Conservation (phyloP, 768 basidiomycete genomes). For the Amanita subjunquillea region DNA sequence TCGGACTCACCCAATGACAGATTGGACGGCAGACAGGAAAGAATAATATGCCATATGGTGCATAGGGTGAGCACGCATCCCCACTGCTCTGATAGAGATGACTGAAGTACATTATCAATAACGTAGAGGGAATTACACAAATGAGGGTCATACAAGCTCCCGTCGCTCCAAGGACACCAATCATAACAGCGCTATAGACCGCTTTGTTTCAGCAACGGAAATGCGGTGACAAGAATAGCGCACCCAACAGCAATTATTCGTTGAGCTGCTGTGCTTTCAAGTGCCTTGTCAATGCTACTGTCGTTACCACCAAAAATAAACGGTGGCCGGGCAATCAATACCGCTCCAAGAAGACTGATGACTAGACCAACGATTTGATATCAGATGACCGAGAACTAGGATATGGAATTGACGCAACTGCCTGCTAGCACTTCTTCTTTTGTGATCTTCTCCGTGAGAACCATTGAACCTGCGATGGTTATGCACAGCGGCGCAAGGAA, state of each 20-base stretch:
- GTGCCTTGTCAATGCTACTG: not conserved
- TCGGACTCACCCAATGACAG: slow-evolving; percentile 20
- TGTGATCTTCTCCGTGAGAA: slow-evolving; percentile 52
- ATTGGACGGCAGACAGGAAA: slow-evolving; percentile 37
- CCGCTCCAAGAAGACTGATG: slow-evolving; percentile 62
- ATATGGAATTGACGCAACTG: slow-evolving; percentile 11
- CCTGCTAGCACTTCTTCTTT: slow-evolving; percentile 43
- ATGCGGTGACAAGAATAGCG: slow-evolving; percentile 6
- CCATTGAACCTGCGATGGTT: slow-evolving; percentile 28
- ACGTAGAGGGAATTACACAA: no score
- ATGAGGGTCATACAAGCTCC: slow-evolving; percentile 42
- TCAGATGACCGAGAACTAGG: not conserved
- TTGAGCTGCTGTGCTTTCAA: slow-evolving; percentile 12
- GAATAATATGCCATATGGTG: slow-evolving; percentile 67
- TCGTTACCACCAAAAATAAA: slow-evolving; percentile 49
- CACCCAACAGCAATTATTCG: slow-evolving; percentile 55
- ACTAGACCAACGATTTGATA: slow-evolving; percentile 22
- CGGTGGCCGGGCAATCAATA: slow-evolving; percentile 72
- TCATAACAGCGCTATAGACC: slow-evolving; percentile 37
- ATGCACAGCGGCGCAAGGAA: slow-evolving; percentile 66
- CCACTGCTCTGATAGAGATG: slow-evolving; percentile 14
- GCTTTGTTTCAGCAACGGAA: not conserved
- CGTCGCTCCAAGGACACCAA: slow-evolving; percentile 54
- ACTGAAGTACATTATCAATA: not conserved
- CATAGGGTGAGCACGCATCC: slow-evolving; percentile 64